Evolutionary conservation across 2,329 filamentous ascomycete species (phyloP).

Genomic region (Aureobasidium leucospermi): DNA sequence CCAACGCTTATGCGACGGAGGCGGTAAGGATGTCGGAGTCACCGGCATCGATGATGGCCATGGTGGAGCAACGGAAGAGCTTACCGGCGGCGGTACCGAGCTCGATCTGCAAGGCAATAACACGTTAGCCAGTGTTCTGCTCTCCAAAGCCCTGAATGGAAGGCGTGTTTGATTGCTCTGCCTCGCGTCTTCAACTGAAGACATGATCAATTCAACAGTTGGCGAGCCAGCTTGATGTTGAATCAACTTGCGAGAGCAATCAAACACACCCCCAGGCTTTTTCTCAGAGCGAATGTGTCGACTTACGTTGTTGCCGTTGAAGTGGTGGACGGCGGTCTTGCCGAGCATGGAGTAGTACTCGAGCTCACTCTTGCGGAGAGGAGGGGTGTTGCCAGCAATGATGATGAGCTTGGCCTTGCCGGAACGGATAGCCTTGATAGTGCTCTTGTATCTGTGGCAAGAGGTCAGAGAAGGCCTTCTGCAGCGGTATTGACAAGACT

Average conservation of each 20-base stretch:
- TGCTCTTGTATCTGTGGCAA: background rate
- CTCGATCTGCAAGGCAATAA: conserved; percentile 69
- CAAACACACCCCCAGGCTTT: conserved; percentile 14
- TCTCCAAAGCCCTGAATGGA: conserved; percentile 72
- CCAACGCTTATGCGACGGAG: conserved; percentile 40
- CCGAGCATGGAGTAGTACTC: conserved; percentile 74
- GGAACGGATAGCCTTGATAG: conserved; percentile 65
- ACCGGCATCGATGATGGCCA: conserved; percentile 93
- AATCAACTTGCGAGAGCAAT: conserved; percentile 4
- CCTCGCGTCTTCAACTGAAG: background rate
- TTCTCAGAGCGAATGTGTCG: conserved; percentile 30
- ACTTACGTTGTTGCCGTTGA: conserved; percentile 98
- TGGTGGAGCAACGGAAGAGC: conserved; percentile 96
- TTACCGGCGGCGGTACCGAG: conserved; percentile 97
- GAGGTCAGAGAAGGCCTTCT: no score
- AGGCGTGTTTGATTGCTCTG: conserved; percentile 28
- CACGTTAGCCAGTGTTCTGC: conserved; percentile 48
- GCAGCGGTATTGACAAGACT: no score
- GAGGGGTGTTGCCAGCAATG: conserved; percentile 91
- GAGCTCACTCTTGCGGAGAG: conserved; percentile 94
- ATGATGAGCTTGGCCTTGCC: conserved; percentile 99
- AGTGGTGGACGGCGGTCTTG: conserved; percentile 96
- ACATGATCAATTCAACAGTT: background rate
- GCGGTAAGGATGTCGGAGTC: conserved; percentile 93
- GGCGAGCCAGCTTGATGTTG: conserved; percentile 10